A percentile compares a stretch with the other conserved stretches of the same genome.
Evolutionary conservation across 2,329 filamentous ascomycete genomes (phyloP).

Genomic region (Apiospora phragmitis): DNA sequence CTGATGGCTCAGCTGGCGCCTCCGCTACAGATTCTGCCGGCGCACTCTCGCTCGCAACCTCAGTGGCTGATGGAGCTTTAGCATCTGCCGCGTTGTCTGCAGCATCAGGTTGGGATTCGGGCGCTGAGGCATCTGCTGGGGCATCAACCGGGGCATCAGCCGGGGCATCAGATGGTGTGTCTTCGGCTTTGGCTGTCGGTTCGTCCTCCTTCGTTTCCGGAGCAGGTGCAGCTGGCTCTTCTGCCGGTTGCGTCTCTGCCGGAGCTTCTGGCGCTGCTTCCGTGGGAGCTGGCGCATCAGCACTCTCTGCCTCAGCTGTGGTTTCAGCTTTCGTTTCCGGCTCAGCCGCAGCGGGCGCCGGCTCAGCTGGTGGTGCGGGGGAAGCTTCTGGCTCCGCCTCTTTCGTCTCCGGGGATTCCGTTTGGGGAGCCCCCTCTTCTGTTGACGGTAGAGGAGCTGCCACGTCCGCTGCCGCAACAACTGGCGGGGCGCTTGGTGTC

Average conservation of each 20-base stretch:
- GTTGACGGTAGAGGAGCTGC: background rate
- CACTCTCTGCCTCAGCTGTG: background rate
- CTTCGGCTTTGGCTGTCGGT: background rate
- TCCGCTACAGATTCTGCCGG: background rate
- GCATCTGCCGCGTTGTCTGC: background rate
- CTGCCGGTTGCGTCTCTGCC: background rate
- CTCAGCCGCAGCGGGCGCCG: background rate
- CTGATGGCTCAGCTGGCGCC: background rate
- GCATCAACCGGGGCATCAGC: background rate
- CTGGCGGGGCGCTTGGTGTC: background rate
- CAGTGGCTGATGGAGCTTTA: background rate
- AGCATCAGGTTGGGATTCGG: background rate
- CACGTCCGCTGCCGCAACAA: background rate
- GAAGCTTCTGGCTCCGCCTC: background rate
- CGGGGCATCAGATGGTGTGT: background rate
- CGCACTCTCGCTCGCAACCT: background rate
- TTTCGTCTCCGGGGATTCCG: background rate
- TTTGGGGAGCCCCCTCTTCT: background rate
- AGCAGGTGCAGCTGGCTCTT: background rate
- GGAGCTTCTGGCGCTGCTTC: background rate
- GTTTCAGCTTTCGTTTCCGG: background rate
- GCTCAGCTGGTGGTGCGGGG: background rate
- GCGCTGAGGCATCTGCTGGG: background rate
- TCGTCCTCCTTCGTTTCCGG: background rate
- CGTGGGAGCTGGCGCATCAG: background rate